Evolutionary conservation across 2,329 filamentous ascomycete species (phyloP), one percentile per base, ranked within the genome.

Genomic region (Colletotrichum spaethianum): DNA sequence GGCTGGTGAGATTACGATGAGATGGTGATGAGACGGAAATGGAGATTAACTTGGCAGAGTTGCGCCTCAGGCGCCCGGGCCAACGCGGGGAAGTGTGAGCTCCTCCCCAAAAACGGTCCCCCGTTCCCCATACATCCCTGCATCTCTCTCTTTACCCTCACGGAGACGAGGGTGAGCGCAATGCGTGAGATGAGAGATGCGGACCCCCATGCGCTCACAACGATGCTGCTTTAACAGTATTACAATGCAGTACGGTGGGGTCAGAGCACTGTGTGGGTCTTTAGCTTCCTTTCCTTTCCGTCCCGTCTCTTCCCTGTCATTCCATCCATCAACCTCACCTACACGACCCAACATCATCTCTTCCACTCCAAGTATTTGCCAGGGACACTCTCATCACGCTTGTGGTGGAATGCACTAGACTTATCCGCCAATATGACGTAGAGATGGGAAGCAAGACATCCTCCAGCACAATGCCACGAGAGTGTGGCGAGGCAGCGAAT

Each of bases 41-140:
- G 66, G 66, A n/a, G 40, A 57, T 33, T 56, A 6, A n/a, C n/a
- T n/a, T n/a, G n/a, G 50, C 26, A 38, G 55, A 61, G 53, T 55
- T 65, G 40, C 44, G 66, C 59, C 67, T 72, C 50, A 59, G 69
- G 59, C 53, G 69, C 33, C 36, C 26, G 55, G 55, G 59, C 50
- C 31, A 40, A 31, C 20, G 53, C 31, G 53, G 33, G 33, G 52
- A 23, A 36, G 20, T 20, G 31, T 18, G 4, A 11, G 44, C 42
- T 63, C 46, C 40, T 70, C 48, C 48, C 56, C 66, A 52, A 63
- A 68, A 67, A 61, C 3, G 31, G 8, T 11, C 40, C 68, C 46
- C 42, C 33, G 59, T 63, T 72, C 59, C 66, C 65, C 69, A 57
- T 48, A 68, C 63, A 40, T 55, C 40, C 52, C 55, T 23, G 38